Evolutionary conservation across 228 moss, liverwort and hornwort genomes (phyloP).

Genomic region (Sphagnum fallax): DNA sequence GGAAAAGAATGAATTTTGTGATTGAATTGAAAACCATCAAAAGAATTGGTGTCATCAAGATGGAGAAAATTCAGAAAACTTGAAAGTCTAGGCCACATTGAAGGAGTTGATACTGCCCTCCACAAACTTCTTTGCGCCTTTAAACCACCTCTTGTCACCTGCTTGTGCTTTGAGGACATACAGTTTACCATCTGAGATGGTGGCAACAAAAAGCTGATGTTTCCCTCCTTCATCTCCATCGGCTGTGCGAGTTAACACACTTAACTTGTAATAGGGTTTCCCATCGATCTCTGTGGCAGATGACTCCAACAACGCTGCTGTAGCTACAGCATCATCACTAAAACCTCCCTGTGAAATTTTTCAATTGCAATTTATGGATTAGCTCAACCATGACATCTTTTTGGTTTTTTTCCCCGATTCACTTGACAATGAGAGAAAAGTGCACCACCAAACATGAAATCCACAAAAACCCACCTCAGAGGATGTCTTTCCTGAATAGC

Average conservation of each 20-base stretch:
- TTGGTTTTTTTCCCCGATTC: too few species aligned
- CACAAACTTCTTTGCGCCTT: conserved; percentile 74
- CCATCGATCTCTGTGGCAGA: conserved; percentile 35
- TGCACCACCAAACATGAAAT: not conserved
- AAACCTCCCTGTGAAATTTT: conserved; percentile 61
- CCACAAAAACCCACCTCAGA: conserved; percentile 50
- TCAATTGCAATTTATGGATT: not conserved
- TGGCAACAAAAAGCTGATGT: conserved; percentile 80
- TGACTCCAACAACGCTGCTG: conserved; percentile 56
- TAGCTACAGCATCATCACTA: conserved; percentile 40
- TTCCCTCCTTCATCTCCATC: conserved; percentile 96
- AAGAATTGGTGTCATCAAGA: too few species aligned
- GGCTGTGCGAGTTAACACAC: conserved; percentile 83
- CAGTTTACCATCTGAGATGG: conserved; percentile 64
- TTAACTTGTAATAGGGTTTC: conserved; percentile 60
- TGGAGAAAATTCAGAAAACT: not conserved
- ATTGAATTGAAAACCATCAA: not conserved
- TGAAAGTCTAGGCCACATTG: conserved; percentile 32
- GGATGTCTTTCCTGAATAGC: conserved; percentile 58
- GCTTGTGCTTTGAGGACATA: conserved; percentile 90
- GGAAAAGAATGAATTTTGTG: not conserved
- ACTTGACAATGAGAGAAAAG: too few species aligned
- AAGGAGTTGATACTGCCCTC: conserved; percentile 79
- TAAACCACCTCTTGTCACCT: conserved; percentile 99
- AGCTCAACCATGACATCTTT: too few species aligned